A percentile compares a stretch with the other conserved stretches of the same genome.
Conservation (phyloP, 2,329 filamentous ascomycete genomes). For the Curvularia lunata region DNA sequence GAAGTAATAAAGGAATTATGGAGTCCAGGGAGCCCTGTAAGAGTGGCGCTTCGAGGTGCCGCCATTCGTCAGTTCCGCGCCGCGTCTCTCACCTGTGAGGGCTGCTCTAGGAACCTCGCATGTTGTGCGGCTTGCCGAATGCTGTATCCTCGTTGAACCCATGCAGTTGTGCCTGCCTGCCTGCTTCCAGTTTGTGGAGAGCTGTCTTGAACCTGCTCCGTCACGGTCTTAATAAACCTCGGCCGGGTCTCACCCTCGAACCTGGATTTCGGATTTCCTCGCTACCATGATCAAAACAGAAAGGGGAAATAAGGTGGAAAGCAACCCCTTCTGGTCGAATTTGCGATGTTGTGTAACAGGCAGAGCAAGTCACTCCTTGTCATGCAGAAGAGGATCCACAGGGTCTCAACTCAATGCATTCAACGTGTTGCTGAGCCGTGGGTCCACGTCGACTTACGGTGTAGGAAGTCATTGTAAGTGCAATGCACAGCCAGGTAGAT, state of each 20-base stretch:
- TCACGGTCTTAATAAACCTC: conserved; percentile 32
- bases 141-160: conserved; percentile 23
- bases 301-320: conserved; percentile 18
- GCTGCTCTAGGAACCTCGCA: conserved; percentile 32
- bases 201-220: conserved; percentile 20
- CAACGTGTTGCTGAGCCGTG: conserved; percentile 1
- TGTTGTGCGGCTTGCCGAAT: conserved; percentile 32
- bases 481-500: conserved; percentile 1
- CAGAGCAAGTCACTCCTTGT: conserved; percentile 11
- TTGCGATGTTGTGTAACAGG: conserved; percentile 25
- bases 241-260: conserved; percentile 38
- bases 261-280: conserved; percentile 40
- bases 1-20: conserved; percentile 6
- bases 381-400: conserved; percentile 19
- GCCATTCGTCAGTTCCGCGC: neutral
- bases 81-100: conserved; percentile 19
- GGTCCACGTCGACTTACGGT: conserved; percentile 6
- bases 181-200: conserved; percentile 17
- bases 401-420: conserved; percentile 11
- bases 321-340: conserved; percentile 13
- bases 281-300: conserved; percentile 24
- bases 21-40: conserved; percentile 14
- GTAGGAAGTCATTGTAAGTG: neutral
- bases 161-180: conserved; percentile 16
- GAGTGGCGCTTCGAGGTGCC: conserved; percentile 19